Base-by-base conservation (phyloP, 1,284 basidiomycete genomes). In the Vanrija sp. region DNA sequence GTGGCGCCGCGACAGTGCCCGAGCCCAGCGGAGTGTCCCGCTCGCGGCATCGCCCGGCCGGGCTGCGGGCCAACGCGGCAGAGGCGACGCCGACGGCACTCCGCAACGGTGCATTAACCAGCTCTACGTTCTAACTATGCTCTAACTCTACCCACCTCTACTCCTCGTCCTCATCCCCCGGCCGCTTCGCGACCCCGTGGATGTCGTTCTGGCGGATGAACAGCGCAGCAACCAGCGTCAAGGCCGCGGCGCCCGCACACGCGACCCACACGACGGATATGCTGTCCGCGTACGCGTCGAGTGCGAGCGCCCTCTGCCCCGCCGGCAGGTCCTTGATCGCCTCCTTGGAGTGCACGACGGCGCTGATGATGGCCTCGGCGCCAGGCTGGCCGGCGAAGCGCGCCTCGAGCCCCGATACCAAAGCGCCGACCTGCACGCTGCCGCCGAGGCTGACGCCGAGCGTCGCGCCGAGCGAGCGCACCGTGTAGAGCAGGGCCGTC, bases 401-500 rank as follows among this genome's bases (percentile, higher is more conserved):
- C 18, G 43, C 24, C 16, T 35, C 23, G 8, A 72, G 58, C 16
- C 56, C 37, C 9, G 55, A 43, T 3, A 68, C 66, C 1, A 75
- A 61, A 9, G 60, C 55, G 19, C 70, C 70, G 27, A 75, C 62
- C 56, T 76, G 75, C 38, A 75, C 58, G 1, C 66, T 71, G 4
- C 68, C 67, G 46, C 72, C 70, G 2, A 72, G 50, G 18, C 62
- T 62, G 3, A 77, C 65, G 22, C 76, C 76, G 7, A 76, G 59
- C 4, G 74, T 73, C 8, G 62, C 64, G 6, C 76, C 76, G 1
- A 77, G 64, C 7, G 63, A 66, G 27, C 76, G 68, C 14, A 67
- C 64, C 10, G 72, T 74, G 60, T 75, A 77, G 8, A 73, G 61
- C 24, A 76, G 53, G 9, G 76, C 73, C 0, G 75, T 77, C 7